These are phyloP conservation scores for Huntiella bhutanensis DNA, from an alignment of 2,329 filamentous ascomycete genomes.

Conservation along the genomic window DNA sequence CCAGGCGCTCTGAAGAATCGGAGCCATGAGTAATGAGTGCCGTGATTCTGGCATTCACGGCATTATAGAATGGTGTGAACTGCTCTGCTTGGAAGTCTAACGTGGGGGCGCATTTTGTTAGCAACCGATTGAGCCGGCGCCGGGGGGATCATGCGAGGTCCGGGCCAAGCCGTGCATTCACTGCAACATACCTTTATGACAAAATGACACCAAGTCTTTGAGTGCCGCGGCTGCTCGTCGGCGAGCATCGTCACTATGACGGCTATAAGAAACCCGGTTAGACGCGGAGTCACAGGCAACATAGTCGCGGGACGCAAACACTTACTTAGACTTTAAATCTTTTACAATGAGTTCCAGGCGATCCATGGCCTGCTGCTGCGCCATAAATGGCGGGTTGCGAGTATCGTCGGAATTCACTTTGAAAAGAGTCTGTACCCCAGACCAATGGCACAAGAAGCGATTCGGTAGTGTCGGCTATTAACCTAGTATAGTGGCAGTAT, in stretches of 20 bases:
- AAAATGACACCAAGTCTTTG: slow-evolving; percentile 33
- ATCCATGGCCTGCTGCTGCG: slow-evolving; percentile 27
- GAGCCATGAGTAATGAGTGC: slow-evolving; percentile 63
- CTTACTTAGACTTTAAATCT: slow-evolving; percentile 36
- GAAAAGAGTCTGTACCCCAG: too few relatives aligned
- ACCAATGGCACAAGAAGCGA: too few relatives aligned
- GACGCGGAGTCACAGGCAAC: background rate
- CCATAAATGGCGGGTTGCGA: slow-evolving; percentile 8
- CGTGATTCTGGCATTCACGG: slow-evolving; percentile 38
- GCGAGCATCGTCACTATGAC: slow-evolving; percentile 26
- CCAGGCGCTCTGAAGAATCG: slow-evolving; percentile 74
- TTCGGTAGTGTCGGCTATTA: too few relatives aligned
- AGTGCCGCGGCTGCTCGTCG: slow-evolving; percentile 35
- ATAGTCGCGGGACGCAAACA: background rate
- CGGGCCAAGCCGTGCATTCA: background rate
- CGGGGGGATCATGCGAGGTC: background rate
- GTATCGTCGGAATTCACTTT: too few relatives aligned
- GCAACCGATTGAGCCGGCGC: background rate
- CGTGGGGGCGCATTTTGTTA: background rate
- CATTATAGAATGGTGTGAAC: slow-evolving; percentile 43
- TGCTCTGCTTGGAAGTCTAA: slow-evolving; percentile 61
- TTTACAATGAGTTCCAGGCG: slow-evolving; percentile 34
- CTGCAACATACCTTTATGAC: slow-evolving; percentile 30
- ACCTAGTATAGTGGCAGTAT: too few relatives aligned
- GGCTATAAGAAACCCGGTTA: slow-evolving; percentile 7